Evolutionary conservation across 1,139 yeast species (phyloP), one percentile per base, ranked within the genome.

Genomic region (Sugiyamaella novakii): DNA sequence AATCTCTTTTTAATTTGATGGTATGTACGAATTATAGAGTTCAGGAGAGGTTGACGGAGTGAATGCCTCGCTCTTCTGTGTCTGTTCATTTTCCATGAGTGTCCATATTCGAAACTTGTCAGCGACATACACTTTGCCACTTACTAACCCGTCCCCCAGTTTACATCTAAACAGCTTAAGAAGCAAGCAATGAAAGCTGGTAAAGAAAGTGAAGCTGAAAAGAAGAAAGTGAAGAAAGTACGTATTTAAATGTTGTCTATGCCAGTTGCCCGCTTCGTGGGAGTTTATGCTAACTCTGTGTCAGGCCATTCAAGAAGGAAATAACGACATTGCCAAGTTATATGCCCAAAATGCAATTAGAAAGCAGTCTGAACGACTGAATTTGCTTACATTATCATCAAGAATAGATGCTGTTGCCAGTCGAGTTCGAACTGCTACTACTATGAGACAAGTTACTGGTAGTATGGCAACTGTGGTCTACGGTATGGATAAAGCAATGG

Each of bases 261-360:
- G 33, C 33, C 36, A 33, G 21, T 22, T n/a, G 12, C 17, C 25
- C 24, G 56, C 37, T 22, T 28, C 4, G 37, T n/a, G 12, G 5
- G 3, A 19, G 15, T n/a, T n/a, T n/a, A n/a, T n/a, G 15, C 22
- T 15, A 25, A 28, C 38, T 24, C 31, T 18, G 10, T 19, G 7
- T 17, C 21, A 70, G 73, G 96, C 96, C 2, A 76, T 88, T 71
- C 75, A 77, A 46, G 91, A 84, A 58, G 96, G 96, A 24, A 87
- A 88, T 67, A 84, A 83, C 60, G 98, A 94, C 64, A 89, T 94
- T 54, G 98, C 98, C 0, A 86, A 83, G 63, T 76, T 94, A 46
- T 92, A 92, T 62, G 98, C 98, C 0, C 96, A 91, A 59, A 92
- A 91, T 67, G 97, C 98, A 42, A 88, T 94, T 46, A 78, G 98